Percentiles rank a stretch among this genome's conserved stretches.
phyloP scores from a whole-genome alignment of 331 rosid species.

The Arachis monticola region DNA sequence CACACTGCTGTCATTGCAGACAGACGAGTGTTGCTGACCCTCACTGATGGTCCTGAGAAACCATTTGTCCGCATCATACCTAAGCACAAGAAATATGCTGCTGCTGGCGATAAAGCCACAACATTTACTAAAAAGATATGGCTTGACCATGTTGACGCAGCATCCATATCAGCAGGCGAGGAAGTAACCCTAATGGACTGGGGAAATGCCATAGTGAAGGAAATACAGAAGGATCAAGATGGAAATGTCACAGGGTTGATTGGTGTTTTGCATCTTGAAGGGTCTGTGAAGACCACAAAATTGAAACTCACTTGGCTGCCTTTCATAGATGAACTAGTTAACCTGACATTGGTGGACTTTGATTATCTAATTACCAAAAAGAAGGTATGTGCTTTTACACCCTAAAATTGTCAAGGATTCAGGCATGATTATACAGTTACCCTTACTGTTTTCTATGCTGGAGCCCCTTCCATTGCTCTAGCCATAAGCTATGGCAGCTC shows the following conservation, averaged over 20 bases:
- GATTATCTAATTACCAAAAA: slow-evolving; percentile 91
- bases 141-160: slow-evolving; percentile 85
- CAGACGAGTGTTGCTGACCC: slow-evolving; percentile 66
- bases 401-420: not conserved
- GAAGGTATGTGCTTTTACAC: slow-evolving; percentile 63
- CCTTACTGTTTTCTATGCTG: no score
- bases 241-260: slow-evolving; percentile 69
- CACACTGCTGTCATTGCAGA: slow-evolving; percentile 86
- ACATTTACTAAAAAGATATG: slow-evolving; percentile 70
- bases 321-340: slow-evolving; percentile 72
- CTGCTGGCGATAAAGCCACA: slow-evolving; percentile 86
- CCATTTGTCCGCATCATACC: slow-evolving; percentile 77
- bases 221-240: slow-evolving; percentile 66
- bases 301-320: slow-evolving; percentile 96
- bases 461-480: no score
- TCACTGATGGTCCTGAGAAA: slow-evolving; percentile 84
- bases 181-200: slow-evolving; percentile 96
- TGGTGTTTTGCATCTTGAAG: slow-evolving; percentile 90
- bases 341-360: slow-evolving; percentile 77
- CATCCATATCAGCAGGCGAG: slow-evolving; percentile 63
- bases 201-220: slow-evolving; percentile 92
- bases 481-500: no score
- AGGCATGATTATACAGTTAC: no score
- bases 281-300: slow-evolving; percentile 94
- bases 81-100: slow-evolving; percentile 90